Evolutionary conservation across 805 yeast genomes (phyloP).

Genomic region (Saturnispora besseyi): DNA sequence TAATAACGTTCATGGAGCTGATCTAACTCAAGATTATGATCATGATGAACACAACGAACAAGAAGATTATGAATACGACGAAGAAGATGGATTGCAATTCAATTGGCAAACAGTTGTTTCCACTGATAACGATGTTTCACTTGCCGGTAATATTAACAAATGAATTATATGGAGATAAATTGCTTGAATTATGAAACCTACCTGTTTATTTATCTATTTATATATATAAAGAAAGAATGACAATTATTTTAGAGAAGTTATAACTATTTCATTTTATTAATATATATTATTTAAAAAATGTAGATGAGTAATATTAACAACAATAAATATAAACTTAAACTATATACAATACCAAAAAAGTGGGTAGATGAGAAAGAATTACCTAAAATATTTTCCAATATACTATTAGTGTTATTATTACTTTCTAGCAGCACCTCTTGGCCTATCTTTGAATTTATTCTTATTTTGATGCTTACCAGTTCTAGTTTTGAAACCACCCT

Average conservation of each 20-base stretch:
- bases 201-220: not conserved
- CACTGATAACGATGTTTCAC: constrained; percentile 7
- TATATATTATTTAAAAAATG: not conserved
- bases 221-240: too few relatives aligned
- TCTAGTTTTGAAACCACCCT: constrained; percentile 91
- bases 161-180: not conserved
- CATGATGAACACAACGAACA: constrained; percentile 3
- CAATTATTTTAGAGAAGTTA: not conserved
- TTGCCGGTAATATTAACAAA: constrained; percentile 4
- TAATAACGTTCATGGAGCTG: constrained; percentile 1
- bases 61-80: not conserved
- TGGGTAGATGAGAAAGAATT: not conserved
- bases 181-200: not conserved
- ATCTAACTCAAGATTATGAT: constrained; percentile 1
- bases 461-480: constrained; percentile 78
- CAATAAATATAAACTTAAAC: not conserved
- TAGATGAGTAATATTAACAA: not conserved
- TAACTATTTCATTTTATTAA: not conserved
- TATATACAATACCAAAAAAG: not conserved
- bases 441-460: constrained; percentile 85
- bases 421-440: constrained; percentile 43
- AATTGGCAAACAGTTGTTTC: constrained; percentile 9
- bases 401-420: not conserved
- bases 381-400: not conserved
- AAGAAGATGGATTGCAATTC: constrained; percentile 5